Evolutionary conservation across 768 basidiomycete genomes (phyloP).

Genomic region (Russula ochroleuca): DNA sequence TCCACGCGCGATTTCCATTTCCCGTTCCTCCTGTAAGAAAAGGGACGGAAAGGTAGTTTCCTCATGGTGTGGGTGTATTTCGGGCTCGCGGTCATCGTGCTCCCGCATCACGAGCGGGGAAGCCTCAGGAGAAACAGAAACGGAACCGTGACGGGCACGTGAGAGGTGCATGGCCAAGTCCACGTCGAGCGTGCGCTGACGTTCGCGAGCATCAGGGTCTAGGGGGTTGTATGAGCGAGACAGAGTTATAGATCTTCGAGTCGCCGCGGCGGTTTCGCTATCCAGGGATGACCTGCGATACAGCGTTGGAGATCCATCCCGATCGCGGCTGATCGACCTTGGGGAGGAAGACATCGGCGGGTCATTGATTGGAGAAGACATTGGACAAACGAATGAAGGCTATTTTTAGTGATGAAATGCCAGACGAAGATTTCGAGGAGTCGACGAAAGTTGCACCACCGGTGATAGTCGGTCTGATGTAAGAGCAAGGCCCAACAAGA

Average conservation of each 20-base stretch:
- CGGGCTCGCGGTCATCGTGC: conserved; percentile 34
- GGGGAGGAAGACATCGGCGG: conserved; percentile 19
- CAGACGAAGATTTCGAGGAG: background rate
- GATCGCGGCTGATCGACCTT: background rate
- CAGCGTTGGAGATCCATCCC: conserved; percentile 15
- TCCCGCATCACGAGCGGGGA: conserved; percentile 36
- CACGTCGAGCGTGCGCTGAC: conserved; percentile 90
- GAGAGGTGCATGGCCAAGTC: conserved; percentile 86
- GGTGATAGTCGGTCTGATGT: background rate
- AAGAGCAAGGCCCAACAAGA: background rate
- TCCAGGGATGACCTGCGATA: conserved; percentile 25
- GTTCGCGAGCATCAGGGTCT: conserved; percentile 73
- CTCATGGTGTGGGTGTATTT: conserved; percentile 30
- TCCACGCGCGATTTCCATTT: conserved; percentile 39
- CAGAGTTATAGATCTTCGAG: conserved; percentile 60
- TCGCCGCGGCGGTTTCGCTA: conserved; percentile 38
- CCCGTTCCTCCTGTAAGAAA: conserved; percentile 49
- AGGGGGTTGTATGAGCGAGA: conserved; percentile 59
- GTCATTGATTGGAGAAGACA: conserved; percentile 15
- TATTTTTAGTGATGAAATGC: background rate
- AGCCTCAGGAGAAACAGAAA: conserved; percentile 33
- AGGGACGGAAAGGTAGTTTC: conserved; percentile 40
- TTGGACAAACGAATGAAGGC: background rate
- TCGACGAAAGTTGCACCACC: background rate
- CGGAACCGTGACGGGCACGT: conserved; percentile 61